These are phyloP conservation scores for Mucor piriformis DNA, from an alignment of 371 early-diverging fungal genomes.

Conservation along the genomic window DNA sequence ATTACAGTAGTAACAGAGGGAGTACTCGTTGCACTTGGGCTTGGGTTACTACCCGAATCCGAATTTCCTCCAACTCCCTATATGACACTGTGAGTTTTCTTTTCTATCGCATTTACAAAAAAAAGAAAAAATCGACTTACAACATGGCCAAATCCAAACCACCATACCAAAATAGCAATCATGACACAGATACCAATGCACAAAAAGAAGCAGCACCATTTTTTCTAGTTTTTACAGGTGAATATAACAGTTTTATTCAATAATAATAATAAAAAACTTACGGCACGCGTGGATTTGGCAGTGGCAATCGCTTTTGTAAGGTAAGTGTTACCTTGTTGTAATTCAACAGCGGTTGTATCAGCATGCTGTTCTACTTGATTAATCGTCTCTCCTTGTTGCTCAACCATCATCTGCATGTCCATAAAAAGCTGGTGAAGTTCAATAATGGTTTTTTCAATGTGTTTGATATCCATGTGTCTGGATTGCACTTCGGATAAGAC, in stretches of 20 bases:
- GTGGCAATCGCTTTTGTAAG: conserved; percentile 64
- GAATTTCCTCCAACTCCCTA: conserved; percentile 19
- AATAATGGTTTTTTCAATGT: conserved; percentile 79
- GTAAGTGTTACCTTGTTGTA: conserved; percentile 68
- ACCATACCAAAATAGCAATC: conserved; percentile 47
- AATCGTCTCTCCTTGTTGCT: conserved; percentile 73
- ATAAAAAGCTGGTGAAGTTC: conserved; percentile 85
- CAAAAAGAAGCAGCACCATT: conserved; percentile 56
- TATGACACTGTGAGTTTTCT: no score
- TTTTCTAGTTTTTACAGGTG: conserved; percentile 30
- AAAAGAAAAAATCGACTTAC: conserved; percentile 10
- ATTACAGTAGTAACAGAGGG: no score
- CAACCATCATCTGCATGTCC: conserved; percentile 84
- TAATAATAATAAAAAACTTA: neutral
- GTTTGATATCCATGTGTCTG: conserved; percentile 79
- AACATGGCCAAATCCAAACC: conserved; percentile 35
- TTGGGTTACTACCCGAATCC: no score
- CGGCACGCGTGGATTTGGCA: conserved; percentile 69
- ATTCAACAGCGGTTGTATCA: conserved; percentile 56
- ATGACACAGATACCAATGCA: conserved; percentile 45
- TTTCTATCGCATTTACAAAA: no score
- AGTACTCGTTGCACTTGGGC: no score
- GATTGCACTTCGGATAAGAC: conserved; percentile 82
- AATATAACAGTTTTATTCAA: neutral
- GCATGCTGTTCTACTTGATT: conserved; percentile 71